Evolutionary conservation across 768 basidiomycete species (phyloP), one percentile per base, ranked within the genome.

Genomic region (Hemileccinum rubropunctum): DNA sequence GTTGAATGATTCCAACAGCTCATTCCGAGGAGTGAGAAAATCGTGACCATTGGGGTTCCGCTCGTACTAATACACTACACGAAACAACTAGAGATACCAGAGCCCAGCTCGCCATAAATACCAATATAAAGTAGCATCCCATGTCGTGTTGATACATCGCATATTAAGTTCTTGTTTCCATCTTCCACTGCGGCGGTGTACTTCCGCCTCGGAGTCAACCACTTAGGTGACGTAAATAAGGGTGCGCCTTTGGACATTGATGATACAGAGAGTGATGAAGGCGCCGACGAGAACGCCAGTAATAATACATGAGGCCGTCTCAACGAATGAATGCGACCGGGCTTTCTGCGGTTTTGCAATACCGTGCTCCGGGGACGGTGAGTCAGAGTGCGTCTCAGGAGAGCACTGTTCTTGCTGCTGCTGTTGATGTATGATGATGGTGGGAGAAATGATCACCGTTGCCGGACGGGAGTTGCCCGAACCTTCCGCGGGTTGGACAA

Each of bases 231-330:
- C 61, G 20, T 70, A 69, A 30, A 74, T 68, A 56, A 81, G 69
- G 26, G 76, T 74, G 47, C 79, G 70, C 48, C 75, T 69, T 54
- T 77, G 78, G 32, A 70, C 70, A 23, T 74, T 74, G 49, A 79
- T 55, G 52, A 79, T 63, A 56, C 73, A 81, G 27, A 82, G 67
- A 17, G 82, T 75, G 57, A 82, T 70, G 56, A 81, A 77, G 21
- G 81, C 74, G 37, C 82, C 82, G 40, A 82, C 66, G 42, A 86
- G 68, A 58, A 86, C 80, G 33, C 84, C 84, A 18, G 83, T 76
- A 48, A 80, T 62, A 45, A 78, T 64, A 58, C 73, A 76, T 42
- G 77, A 78, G 45, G 76, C 74, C 40, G 73, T 69, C 51, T 65
- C 68, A 23, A 56, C 10, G 23, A 65, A 35, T 30, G 65, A 65